Conservation (phyloP, 2,329 filamentous ascomycete genomes). For the Fusarium lyarnte region DNA sequence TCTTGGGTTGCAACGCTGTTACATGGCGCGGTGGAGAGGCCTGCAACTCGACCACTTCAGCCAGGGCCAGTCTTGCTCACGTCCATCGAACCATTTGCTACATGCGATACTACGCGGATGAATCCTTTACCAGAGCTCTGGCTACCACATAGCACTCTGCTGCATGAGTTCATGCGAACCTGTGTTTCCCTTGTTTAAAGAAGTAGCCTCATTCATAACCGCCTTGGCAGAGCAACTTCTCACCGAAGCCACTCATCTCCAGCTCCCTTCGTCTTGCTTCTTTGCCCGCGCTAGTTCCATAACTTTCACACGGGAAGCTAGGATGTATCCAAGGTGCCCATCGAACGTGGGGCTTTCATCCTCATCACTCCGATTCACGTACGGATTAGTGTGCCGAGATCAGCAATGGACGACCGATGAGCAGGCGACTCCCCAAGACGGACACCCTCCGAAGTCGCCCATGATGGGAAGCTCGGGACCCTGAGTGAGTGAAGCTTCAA, state of each 20-base stretch:
- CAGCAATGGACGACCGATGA: slow-evolving; percentile 12
- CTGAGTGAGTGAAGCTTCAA: slow-evolving; percentile 9
- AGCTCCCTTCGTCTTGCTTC: background rate
- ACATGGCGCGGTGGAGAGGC: slow-evolving; percentile 2
- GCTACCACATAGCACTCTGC: background rate
- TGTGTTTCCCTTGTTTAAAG: background rate
- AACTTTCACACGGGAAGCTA: slow-evolving; percentile 5
- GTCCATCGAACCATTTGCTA: slow-evolving; percentile 1
- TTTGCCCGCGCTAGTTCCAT: background rate
- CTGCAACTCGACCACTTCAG: slow-evolving; percentile 16
- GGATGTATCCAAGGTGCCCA: slow-evolving; percentile 11
- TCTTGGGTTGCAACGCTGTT: background rate
- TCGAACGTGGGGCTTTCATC: slow-evolving; percentile 21
- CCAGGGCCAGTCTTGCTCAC: background rate
- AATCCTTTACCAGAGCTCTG: background rate
- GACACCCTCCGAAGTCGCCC: slow-evolving; percentile 34
- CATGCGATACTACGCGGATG: background rate
- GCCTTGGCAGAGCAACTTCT: background rate
- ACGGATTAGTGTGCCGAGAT: slow-evolving; percentile 28
- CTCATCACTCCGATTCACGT: background rate
- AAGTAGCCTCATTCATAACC: background rate
- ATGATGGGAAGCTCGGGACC: slow-evolving; percentile 6
- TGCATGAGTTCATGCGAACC: background rate
- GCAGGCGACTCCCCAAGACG: background rate
- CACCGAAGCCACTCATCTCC: background rate